Evolutionary conservation across 495 filamentous ascomycete species (phyloP).

Genomic region (Cairneyella variabilis): DNA sequence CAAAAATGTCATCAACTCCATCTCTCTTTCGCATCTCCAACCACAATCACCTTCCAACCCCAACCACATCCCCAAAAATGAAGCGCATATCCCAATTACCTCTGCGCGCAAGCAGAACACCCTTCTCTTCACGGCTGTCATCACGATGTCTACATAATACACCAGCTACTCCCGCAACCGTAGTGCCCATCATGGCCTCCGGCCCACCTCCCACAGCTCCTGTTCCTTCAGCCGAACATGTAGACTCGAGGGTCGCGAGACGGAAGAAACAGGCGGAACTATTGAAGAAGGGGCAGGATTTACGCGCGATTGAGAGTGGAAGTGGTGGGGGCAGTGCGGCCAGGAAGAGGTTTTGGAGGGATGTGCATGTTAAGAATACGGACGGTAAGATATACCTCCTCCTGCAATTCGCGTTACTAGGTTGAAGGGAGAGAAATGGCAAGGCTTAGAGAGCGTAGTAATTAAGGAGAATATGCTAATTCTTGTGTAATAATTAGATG

Average conservation of each 20-base stretch:
- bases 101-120: slow-evolving; percentile 16
- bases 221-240: slow-evolving; percentile 49
- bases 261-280: slow-evolving; percentile 52
- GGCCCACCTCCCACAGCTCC: slow-evolving; percentile 83
- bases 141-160: slow-evolving; percentile 38
- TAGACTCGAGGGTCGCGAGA: slow-evolving; percentile 44
- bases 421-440: too few relatives aligned
- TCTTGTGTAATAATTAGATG: slow-evolving; percentile 35
- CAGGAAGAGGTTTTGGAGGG: slow-evolving; percentile 79
- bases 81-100: slow-evolving; percentile 33
- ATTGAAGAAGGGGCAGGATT: slow-evolving; percentile 42
- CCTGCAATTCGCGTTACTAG: too few relatives aligned
- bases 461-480: not conserved
- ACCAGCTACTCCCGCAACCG: slow-evolving; percentile 38
- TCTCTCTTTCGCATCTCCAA: too few relatives aligned
- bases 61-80: slow-evolving; percentile 25
- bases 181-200: slow-evolving; percentile 66
- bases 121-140: slow-evolving; percentile 8
- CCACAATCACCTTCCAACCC: too few relatives aligned
- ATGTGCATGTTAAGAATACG: slow-evolving; percentile 61
- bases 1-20: slow-evolving; percentile 1
- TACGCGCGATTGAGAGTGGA: slow-evolving; percentile 36
- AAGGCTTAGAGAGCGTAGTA: too few relatives aligned
- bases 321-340: slow-evolving; percentile 36
- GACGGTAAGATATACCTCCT: slow-evolving; percentile 36